These are phyloP conservation scores for Sarocladiaceae sp. DNA, from an alignment of 2,329 filamentous ascomycete species.

Conservation along the genomic window DNA sequence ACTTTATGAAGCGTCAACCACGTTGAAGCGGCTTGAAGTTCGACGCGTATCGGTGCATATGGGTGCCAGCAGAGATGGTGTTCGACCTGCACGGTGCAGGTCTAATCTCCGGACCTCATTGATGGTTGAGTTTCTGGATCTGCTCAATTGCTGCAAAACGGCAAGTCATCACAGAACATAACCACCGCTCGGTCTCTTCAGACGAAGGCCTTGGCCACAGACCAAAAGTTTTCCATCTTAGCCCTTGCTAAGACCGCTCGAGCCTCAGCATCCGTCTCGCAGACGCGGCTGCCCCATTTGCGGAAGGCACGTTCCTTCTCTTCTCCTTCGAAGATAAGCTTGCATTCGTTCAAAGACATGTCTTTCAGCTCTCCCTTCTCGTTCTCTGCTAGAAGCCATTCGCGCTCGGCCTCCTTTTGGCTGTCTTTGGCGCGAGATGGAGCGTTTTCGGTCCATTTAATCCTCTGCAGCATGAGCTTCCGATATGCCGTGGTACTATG, in stretches of 20 bases:
- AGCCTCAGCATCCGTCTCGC: slow-evolving; percentile 86
- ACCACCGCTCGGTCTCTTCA: background rate
- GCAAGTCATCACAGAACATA: background rate
- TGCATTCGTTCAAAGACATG: slow-evolving; percentile 76
- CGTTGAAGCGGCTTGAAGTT: too few species aligned
- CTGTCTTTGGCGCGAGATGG: slow-evolving; percentile 60
- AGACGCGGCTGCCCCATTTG: slow-evolving; percentile 86
- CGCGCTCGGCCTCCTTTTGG: slow-evolving; percentile 54
- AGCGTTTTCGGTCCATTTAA: slow-evolving; percentile 91
- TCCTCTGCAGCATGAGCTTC: slow-evolving; percentile 89
- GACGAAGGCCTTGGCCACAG: slow-evolving; percentile 64
- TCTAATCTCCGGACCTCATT: too few species aligned
- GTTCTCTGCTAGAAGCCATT: slow-evolving; percentile 78
- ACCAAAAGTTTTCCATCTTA: slow-evolving; percentile 97
- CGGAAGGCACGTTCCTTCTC: slow-evolving; percentile 75
- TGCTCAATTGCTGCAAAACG: too few species aligned
- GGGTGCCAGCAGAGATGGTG: too few species aligned
- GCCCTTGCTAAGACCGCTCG: slow-evolving; percentile 72
- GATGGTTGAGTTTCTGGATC: too few species aligned
- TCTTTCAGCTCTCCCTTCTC: slow-evolving; percentile 77
- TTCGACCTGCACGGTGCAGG: too few species aligned
- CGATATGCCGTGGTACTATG: slow-evolving; percentile 81
- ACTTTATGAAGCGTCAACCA: too few species aligned
- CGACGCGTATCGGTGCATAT: too few species aligned
- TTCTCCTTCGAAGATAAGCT: slow-evolving; percentile 87